Evolutionary conservation across 1,139 yeast genomes (phyloP).

Genomic region (Lodderomyces metapsilosis): DNA sequence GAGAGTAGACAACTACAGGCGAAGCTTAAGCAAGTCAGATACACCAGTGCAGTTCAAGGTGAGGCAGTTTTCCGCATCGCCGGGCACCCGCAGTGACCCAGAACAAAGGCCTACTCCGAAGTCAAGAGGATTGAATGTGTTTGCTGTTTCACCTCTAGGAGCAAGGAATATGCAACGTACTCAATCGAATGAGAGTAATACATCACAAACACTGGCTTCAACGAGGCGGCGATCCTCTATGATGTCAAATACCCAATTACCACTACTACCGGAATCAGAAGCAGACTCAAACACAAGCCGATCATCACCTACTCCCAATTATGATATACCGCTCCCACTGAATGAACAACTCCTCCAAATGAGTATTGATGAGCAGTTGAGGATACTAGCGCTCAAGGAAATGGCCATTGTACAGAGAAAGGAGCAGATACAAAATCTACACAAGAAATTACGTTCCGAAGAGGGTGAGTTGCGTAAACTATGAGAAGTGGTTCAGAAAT

Average conservation of each 20-base stretch:
- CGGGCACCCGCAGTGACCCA: neutral
- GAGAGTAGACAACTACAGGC: neutral
- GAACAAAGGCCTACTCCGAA: slow-evolving; percentile 1
- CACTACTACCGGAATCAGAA: slow-evolving; percentile 24
- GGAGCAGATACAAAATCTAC: slow-evolving; percentile 42
- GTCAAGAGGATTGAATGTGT: slow-evolving; percentile 14
- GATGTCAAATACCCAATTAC: slow-evolving; percentile 23
- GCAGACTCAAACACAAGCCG: neutral
- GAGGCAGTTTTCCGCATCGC: neutral
- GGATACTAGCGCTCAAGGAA: slow-evolving; percentile 60
- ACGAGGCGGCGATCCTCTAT: slow-evolving; percentile 12
- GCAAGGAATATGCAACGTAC: neutral
- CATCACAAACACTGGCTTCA: neutral
- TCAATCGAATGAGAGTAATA: neutral
- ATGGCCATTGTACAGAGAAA: slow-evolving; percentile 59
- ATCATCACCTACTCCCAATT: slow-evolving; percentile 14
- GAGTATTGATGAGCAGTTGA: slow-evolving; percentile 53
- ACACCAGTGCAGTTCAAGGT: slow-evolving; percentile 4
- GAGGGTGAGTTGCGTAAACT: slow-evolving; percentile 49
- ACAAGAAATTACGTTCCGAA: slow-evolving; percentile 32
- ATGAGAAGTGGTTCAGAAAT: slow-evolving; percentile 39
- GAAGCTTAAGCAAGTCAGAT: neutral
- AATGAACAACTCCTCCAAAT: slow-evolving; percentile 27
- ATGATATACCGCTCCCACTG: slow-evolving; percentile 34
- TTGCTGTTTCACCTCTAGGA: slow-evolving; percentile 14